Conservation (phyloP, 2,329 filamentous ascomycete genomes). For the Aureobasidium sp. region DNA sequence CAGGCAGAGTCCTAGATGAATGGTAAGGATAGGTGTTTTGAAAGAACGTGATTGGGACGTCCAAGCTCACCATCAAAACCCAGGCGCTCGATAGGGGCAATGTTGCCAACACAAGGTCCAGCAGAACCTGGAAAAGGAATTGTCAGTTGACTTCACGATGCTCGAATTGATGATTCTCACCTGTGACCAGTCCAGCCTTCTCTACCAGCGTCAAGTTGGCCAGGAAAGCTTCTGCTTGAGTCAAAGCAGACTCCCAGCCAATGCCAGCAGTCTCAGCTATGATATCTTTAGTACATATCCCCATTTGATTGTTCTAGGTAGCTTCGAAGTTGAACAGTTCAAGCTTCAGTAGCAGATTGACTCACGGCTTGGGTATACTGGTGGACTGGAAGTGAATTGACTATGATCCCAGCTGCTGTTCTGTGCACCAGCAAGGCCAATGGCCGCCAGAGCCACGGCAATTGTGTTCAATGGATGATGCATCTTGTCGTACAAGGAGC, state of each 20-base stretch:
- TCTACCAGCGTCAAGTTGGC: conserved; percentile 21
- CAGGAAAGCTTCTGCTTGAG: conserved; percentile 20
- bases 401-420: conserved; percentile 20
- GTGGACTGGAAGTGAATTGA: conserved; percentile 22
- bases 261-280: conserved; percentile 21
- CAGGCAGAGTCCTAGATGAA: conserved; percentile 27
- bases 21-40: background rate
- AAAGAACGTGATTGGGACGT: background rate
- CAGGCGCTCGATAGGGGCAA: conserved; percentile 36
- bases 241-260: conserved; percentile 21
- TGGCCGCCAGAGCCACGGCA: background rate
- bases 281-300: background rate
- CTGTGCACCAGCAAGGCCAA: conserved; percentile 8
- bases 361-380: conserved; percentile 23
- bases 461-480: background rate
- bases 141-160: background rate
- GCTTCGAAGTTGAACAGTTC: background rate
- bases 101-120: conserved; percentile 51
- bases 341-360: background rate
- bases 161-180: background rate
- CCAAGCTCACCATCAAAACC: conserved; percentile 22
- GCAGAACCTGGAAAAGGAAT: background rate
- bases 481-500: background rate
- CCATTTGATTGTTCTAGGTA: background rate
- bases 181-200: conserved; percentile 22